Percentiles rank a stretch among this genome's conserved stretches.
phyloP scores from a whole-genome alignment of 2,329 filamentous ascomycete species.

The Nannizziopsis barbatae region DNA sequence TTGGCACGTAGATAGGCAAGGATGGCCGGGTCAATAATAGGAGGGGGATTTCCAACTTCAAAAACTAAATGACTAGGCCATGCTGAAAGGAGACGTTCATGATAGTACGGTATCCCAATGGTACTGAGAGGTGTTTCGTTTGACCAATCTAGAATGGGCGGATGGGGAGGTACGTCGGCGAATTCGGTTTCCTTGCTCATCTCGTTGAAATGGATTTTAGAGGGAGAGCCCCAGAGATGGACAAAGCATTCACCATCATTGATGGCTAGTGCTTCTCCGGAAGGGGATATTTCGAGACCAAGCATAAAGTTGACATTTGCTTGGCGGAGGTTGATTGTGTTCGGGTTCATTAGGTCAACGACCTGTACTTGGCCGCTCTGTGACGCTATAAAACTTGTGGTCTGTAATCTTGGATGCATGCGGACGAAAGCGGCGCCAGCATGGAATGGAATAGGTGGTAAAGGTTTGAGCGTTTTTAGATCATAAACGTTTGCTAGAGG shows the following conservation, averaged over 20 bases:
- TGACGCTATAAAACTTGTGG: conserved; percentile 86
- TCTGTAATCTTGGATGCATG: conserved; percentile 92
- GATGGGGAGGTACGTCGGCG: conserved; percentile 54
- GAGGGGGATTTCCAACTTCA: conserved; percentile 72
- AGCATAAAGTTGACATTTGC: conserved; percentile 67
- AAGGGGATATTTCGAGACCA: conserved; percentile 75
- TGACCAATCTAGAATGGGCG: conserved; percentile 56
- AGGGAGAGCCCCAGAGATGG: conserved; percentile 77
- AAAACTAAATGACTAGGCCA: conserved; percentile 79
- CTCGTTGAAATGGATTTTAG: conserved; percentile 78
- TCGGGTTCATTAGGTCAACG: conserved; percentile 88
- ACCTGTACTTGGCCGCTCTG: conserved; percentile 90
- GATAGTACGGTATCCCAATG: conserved; percentile 87
- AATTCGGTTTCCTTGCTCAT: conserved; percentile 68
- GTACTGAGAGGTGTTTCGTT: conserved; percentile 68
- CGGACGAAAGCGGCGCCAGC: conserved; percentile 87
- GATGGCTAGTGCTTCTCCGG: conserved; percentile 73
- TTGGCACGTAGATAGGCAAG: conserved; percentile 55
- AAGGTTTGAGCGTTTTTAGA: conserved; percentile 74
- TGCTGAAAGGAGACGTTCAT: conserved; percentile 72
- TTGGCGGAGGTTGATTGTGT: conserved; percentile 74
- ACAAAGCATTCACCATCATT: conserved; percentile 68
- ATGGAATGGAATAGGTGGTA: conserved; percentile 84
- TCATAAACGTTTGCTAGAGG: conserved; percentile 93
- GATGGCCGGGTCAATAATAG: conserved; percentile 60